A percentile compares a stretch with the other conserved stretches of the same genome.
phyloP scores from a whole-genome alignment of 106 monocot species.

The Iris macrosiphon region DNA sequence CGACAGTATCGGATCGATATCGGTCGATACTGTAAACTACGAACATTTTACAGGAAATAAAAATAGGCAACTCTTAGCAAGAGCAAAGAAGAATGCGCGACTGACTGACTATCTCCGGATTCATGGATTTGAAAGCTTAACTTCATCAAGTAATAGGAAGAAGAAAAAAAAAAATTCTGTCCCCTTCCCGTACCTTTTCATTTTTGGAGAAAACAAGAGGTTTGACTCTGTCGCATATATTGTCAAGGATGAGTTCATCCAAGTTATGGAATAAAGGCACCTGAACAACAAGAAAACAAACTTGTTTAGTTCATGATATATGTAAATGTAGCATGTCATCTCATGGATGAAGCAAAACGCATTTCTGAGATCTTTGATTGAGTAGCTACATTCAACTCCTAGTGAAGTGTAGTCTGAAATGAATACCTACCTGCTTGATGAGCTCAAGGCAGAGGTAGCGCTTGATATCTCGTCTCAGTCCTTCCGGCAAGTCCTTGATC shows the following conservation, averaged over 20 bases:
- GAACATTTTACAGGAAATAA: too few species aligned
- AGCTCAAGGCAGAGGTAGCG: conserved; percentile 80
- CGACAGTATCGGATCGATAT: too few species aligned
- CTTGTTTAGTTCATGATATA: background rate
- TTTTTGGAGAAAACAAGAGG: conserved; percentile 80
- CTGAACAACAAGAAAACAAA: conserved; percentile 20
- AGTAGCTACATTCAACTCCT: too few species aligned
- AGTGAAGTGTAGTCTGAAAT: too few species aligned
- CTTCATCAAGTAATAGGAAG: too few species aligned
- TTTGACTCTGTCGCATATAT: conserved; percentile 78
- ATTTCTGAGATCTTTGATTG: background rate
- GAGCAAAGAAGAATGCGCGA: too few species aligned
- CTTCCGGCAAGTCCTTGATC: conserved; percentile 73
- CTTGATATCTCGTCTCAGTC: conserved; percentile 75
- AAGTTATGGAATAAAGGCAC: conserved; percentile 84
- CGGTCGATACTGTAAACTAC: too few species aligned
- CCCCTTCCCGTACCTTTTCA: conserved; percentile 87
- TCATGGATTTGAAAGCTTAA: too few species aligned
- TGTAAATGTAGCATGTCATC: too few species aligned
- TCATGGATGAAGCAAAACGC: background rate
- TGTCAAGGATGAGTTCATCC: conserved; percentile 90
- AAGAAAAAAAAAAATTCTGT: too few species aligned
- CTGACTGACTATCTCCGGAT: too few species aligned
- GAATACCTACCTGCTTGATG: conserved; percentile 75
- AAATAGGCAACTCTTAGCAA: too few species aligned